Percentiles rank a stretch among this genome's conserved stretches.
Conservation (phyloP, 2,329 filamentous ascomycete species). For the Aureobasidium lini region DNA sequence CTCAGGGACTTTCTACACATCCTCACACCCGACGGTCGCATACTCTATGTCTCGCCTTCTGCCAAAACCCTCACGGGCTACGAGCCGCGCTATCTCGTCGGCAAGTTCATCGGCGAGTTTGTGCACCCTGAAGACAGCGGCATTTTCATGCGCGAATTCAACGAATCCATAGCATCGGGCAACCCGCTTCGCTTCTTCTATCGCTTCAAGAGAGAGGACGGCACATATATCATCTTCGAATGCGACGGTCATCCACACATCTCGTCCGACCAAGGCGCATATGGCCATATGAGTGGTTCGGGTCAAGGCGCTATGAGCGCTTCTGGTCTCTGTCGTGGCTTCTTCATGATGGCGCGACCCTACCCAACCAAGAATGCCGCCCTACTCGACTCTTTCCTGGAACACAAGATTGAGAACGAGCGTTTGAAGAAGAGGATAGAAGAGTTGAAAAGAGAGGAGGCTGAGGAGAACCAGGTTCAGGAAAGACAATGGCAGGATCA, state of each 20-base stretch:
- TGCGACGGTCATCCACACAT: slow-evolving; percentile 89
- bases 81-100: slow-evolving; percentile 59
- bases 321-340: slow-evolving; percentile 70
- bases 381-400: slow-evolving; percentile 83
- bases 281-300: slow-evolving; percentile 41
- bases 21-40: slow-evolving; percentile 72
- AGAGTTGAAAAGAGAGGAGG: slow-evolving; percentile 77
- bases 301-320: slow-evolving; percentile 43
- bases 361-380: slow-evolving; percentile 84
- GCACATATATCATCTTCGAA: slow-evolving; percentile 73
- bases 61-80: slow-evolving; percentile 70
- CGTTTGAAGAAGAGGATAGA: slow-evolving; percentile 74
- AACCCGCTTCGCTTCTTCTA: slow-evolving; percentile 78
- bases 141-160: slow-evolving; percentile 79
- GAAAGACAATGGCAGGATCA: slow-evolving; percentile 51
- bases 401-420: slow-evolving; percentile 96
- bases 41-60: slow-evolving; percentile 80
- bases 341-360: slow-evolving; percentile 87
- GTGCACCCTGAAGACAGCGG: slow-evolving; percentile 80
- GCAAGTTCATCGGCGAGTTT: slow-evolving; percentile 69
- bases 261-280: slow-evolving; percentile 53
- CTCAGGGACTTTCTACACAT: slow-evolving; percentile 84
- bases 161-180: slow-evolving; percentile 79
- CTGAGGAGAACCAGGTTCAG: slow-evolving; percentile 65
- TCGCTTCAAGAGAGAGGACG: slow-evolving; percentile 69